Conservation (phyloP, 2,329 filamentous ascomycete species). For the Metarhizium robertsii region DNA sequence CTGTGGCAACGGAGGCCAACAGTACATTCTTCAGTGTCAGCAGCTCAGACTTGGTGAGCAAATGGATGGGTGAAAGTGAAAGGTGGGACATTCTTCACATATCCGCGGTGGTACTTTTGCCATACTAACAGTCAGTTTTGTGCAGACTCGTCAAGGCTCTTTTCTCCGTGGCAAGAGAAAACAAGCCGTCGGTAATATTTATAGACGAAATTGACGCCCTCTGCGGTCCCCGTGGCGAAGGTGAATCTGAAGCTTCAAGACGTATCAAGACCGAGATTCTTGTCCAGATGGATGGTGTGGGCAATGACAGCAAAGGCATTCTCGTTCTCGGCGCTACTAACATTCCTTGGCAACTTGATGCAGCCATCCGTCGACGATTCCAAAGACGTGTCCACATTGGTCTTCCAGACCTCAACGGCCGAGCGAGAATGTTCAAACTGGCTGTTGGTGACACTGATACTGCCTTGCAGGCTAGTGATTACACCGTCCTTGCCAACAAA, state of each 20-base stretch:
- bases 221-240: conserved; percentile 84
- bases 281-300: conserved; percentile 98
- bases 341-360: conserved; percentile 97
- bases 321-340: conserved; percentile 94
- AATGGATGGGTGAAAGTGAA: conserved; percentile 99
- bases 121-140: conserved; percentile 12
- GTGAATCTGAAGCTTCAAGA: conserved; percentile 92
- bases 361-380: conserved; percentile 90
- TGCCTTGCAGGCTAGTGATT: conserved; percentile 69
- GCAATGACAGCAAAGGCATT: conserved; percentile 88
- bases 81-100: conserved; percentile 42
- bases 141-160: conserved; percentile 84
- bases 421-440: conserved; percentile 92
- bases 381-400: conserved; percentile 94
- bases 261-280: conserved; percentile 98
- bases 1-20: conserved; percentile 95
- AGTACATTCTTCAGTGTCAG: conserved; percentile 99
- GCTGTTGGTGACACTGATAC: conserved; percentile 90
- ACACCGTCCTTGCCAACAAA: conserved; percentile 65
- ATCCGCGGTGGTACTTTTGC: not conserved
- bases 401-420: conserved; percentile 75
- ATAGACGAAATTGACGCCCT: conserved; percentile 97
- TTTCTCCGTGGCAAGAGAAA: conserved; percentile 96
- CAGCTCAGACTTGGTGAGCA: conserved; percentile 93
- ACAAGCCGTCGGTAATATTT: conserved; percentile 97